Evolutionary conservation across 2,329 filamentous ascomycete genomes (phyloP).

Genomic region (Aspergillus amoenus): DNA sequence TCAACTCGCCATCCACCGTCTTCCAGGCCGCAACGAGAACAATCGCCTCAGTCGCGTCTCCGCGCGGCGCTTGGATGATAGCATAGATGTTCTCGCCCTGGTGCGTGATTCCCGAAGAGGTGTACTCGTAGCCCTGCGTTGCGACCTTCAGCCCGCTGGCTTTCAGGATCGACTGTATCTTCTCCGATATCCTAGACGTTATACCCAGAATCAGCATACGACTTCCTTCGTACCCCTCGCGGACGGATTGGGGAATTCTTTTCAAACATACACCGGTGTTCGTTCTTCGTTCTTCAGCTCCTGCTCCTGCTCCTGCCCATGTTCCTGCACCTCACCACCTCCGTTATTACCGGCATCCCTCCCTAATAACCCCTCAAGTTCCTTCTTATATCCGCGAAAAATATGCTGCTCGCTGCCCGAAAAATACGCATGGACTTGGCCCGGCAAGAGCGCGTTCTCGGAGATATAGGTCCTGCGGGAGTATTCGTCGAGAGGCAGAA

Average conservation of each 20-base stretch:
- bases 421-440: conserved; percentile 97
- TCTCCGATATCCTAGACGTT: conserved; percentile 57
- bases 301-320: conserved; percentile 5
- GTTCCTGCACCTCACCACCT: conserved; percentile 8
- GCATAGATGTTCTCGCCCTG: conserved; percentile 89
- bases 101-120: conserved; percentile 70
- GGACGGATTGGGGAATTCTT: not conserved
- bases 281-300: conserved; percentile 22
- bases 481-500: conserved; percentile 87
- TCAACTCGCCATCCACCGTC: conserved; percentile 75
- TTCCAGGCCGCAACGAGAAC: conserved; percentile 88
- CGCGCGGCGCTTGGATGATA: conserved; percentile 86
- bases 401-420: conserved; percentile 94
- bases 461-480: conserved; percentile 93
- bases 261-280: conserved; percentile 28
- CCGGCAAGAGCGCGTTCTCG: conserved; percentile 91
- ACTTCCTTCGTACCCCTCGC: not conserved
- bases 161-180: conserved; percentile 71
- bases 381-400: conserved; percentile 84
- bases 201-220: conserved; percentile 15
- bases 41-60: conserved; percentile 95
- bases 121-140: conserved; percentile 83
- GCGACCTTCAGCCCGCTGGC: conserved; percentile 83
- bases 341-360: conserved; percentile 11
- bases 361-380: conserved; percentile 60